Evolutionary conservation across 306 rosid genomes (phyloP).

Genomic region (Adenanthera pavonina): DNA sequence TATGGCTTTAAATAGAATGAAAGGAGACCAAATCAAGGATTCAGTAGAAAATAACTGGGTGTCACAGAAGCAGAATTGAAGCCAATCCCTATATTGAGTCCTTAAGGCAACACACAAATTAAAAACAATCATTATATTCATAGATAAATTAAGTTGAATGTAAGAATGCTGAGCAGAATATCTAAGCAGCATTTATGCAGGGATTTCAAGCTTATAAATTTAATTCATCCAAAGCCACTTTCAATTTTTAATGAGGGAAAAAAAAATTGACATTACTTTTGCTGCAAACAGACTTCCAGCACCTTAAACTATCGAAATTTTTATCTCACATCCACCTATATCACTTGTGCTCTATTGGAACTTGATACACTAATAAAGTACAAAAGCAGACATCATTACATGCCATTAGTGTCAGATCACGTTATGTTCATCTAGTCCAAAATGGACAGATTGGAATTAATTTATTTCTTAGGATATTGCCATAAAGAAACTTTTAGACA

Average conservation of each 20-base stretch:
- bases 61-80: constrained; percentile 5
- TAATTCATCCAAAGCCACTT: constrained; percentile 30
- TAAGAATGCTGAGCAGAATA: constrained; percentile 12
- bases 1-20: neutral
- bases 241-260: constrained; percentile 1
- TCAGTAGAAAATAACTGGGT: constrained; percentile 15
- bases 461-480: constrained; percentile 17
- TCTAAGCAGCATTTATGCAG: neutral
- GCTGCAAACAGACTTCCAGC: constrained; percentile 38
- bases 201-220: constrained; percentile 22
- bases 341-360: constrained; percentile 55
- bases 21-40: constrained; percentile 9
- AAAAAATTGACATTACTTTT: constrained; percentile 35
- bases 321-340: constrained; percentile 32
- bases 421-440: constrained; percentile 42
- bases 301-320: constrained; percentile 40
- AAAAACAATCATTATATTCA: neutral
- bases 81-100: neutral
- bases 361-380: constrained; percentile 51
- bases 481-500: constrained; percentile 14
- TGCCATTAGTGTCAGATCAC: constrained; percentile 52
- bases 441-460: constrained; percentile 23
- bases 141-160: neutral
- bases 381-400: constrained; percentile 44
- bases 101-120: neutral